A percentile compares a stretch with the other conserved stretches of the same genome.
These are phyloP conservation scores for Laetiporus sulphureus DNA, from an alignment of 1,284 basidiomycete genomes.

Conservation along the genomic window DNA sequence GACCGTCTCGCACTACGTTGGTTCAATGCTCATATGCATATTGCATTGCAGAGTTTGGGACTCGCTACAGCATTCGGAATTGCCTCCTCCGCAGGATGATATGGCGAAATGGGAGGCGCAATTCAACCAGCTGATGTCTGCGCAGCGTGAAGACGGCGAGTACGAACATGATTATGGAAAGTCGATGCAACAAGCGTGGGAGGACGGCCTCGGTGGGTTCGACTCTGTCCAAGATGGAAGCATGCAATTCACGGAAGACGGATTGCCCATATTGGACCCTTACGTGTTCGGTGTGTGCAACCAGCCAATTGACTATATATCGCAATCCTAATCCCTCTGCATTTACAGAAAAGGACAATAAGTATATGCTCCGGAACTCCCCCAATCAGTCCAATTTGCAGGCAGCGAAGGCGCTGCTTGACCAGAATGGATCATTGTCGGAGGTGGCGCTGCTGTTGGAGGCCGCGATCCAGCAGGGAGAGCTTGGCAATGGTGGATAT, in stretches of 20 bases:
- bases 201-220: conserved; percentile 41
- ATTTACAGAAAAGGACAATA: conserved; percentile 60
- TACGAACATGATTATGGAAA: conserved; percentile 51
- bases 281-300: conserved; percentile 67
- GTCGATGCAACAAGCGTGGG: conserved; percentile 60
- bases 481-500: conserved; percentile 73
- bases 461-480: conserved; percentile 78
- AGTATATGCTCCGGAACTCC: conserved; percentile 48
- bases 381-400: conserved; percentile 54
- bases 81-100: conserved; percentile 55
- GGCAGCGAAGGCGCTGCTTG: conserved; percentile 68
- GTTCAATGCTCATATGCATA: conserved; percentile 2
- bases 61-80: conserved; percentile 47
- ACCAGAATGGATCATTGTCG: conserved; percentile 76
- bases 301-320: background rate
- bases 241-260: conserved; percentile 60
- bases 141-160: conserved; percentile 57
- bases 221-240: conserved; percentile 23
- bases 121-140: conserved; percentile 74
- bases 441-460: conserved; percentile 84
- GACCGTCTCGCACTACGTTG: background rate
- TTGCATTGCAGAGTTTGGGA: conserved; percentile 46
- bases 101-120: conserved; percentile 86
- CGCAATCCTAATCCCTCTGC: background rate
- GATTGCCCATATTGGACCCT: conserved; percentile 61